Evolutionary conservation across 1,284 basidiomycete genomes (phyloP).

Genomic region (Boletus sp.): DNA sequence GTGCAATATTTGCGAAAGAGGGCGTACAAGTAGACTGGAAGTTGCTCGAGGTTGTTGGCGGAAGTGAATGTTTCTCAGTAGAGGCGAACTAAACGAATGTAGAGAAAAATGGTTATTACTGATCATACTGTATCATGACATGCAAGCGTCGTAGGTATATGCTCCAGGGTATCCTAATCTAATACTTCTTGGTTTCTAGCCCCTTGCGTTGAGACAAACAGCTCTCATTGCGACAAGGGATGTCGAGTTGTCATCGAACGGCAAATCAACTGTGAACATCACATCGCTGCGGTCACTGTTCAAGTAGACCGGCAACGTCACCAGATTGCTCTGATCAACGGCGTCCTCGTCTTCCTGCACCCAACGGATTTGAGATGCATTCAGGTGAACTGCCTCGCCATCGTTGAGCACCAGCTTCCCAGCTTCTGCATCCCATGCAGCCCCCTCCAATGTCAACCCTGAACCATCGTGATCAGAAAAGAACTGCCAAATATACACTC

Average conservation of each 20-base stretch:
- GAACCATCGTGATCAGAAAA: slow-evolving; percentile 15
- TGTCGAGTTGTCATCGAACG: slow-evolving; percentile 64
- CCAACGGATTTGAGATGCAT: slow-evolving; percentile 82
- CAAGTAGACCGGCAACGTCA: slow-evolving; percentile 88
- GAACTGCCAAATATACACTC: background rate
- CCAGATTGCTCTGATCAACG: slow-evolving; percentile 37
- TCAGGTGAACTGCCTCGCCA: slow-evolving; percentile 72
- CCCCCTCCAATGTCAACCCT: slow-evolving; percentile 87
- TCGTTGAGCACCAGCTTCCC: slow-evolving; percentile 75
- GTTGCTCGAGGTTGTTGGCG: slow-evolving; percentile 61
- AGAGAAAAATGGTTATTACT: slow-evolving; percentile 22
- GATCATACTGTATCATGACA: slow-evolving; percentile 18
- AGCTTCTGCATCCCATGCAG: slow-evolving; percentile 55
- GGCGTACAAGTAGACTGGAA: slow-evolving; percentile 84
- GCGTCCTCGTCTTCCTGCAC: slow-evolving; percentile 57
- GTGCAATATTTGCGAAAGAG: slow-evolving; percentile 66
- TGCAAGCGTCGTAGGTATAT: slow-evolving; percentile 24
- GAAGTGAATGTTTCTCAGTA: slow-evolving; percentile 34
- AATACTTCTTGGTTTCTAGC: slow-evolving; percentile 33
- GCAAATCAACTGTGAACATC: slow-evolving; percentile 80
- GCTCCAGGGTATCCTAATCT: slow-evolving; percentile 17
- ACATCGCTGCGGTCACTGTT: slow-evolving; percentile 88
- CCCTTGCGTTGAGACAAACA: slow-evolving; percentile 75
- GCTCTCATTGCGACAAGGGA: slow-evolving; percentile 74
- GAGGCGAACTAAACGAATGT: slow-evolving; percentile 18